Evolutionary conservation across 331 rosid species (phyloP).

Genomic region (Cydonia oblonga): DNA sequence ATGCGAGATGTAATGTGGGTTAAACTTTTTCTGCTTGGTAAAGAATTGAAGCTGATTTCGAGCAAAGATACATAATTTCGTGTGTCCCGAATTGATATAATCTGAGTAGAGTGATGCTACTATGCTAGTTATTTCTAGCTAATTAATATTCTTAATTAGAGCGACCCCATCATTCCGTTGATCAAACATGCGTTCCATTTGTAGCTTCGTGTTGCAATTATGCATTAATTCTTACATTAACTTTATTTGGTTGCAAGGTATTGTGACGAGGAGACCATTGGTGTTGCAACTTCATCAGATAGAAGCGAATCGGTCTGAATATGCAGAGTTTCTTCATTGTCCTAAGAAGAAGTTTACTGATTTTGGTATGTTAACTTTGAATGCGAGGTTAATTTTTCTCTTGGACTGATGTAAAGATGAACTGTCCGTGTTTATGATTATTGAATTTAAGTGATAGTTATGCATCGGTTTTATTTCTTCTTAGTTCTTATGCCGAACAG

Average conservation of each 20-base stretch:
- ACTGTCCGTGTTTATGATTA: background rate
- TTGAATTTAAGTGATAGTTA: background rate
- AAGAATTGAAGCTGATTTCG: background rate
- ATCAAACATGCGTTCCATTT: background rate
- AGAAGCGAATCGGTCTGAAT: conserved; percentile 64
- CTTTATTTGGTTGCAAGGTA: conserved; percentile 38
- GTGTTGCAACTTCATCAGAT: conserved; percentile 93
- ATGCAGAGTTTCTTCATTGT: conserved; percentile 94
- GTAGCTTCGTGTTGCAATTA: background rate
- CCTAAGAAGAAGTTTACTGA: conserved; percentile 70
- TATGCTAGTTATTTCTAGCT: background rate
- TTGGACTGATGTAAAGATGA: background rate
- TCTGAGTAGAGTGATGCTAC: too few species aligned
- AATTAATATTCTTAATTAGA: background rate
- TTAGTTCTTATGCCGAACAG: background rate
- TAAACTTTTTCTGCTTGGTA: background rate
- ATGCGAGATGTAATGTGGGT: background rate
- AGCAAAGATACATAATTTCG: background rate
- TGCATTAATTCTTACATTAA: background rate
- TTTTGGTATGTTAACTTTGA: conserved; percentile 49
- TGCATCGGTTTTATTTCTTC: background rate
- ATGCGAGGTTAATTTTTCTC: background rate
- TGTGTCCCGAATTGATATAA: background rate
- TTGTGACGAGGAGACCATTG: conserved; percentile 91
- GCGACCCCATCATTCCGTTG: background rate